Evolutionary conservation across 768 basidiomycete species (phyloP), one percentile per base, ranked within the genome.

Genomic region (Tulasnella sp.): DNA sequence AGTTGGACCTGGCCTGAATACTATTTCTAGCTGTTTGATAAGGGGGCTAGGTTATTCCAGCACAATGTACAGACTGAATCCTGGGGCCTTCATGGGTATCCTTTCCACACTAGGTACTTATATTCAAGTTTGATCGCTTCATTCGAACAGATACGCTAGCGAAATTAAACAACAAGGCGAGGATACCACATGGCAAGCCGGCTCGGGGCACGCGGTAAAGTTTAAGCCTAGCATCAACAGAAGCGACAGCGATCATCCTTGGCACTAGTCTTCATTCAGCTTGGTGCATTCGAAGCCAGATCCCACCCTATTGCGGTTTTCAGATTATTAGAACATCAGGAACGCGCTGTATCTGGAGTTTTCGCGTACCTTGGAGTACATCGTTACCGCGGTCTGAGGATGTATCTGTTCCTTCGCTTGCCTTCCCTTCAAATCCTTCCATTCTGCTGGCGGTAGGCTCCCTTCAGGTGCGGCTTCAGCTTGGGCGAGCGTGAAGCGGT

Each of bases 401-500:
- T 50, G 53, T 1, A 61, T 34, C 23, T 63, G 32, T 23, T 63
- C 62, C 8, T 24, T 26, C 3, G 19, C 26, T 23, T 53, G 26
- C n/a, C 62, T 30, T 26, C 61, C 61, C 34, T 54, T 51, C 8
- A 26, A 17, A 3, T 44, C 19, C 47, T 63, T 62, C 62, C 62
- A 63, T 10, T 19, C 32, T 42, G n/a, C 50, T 0, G 62, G 62
- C 9, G 62, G 62, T 3, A 54, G 30, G 21, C 34, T 24, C 2
- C 42, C 51, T 23, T 41, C 23, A 2, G 62, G 61, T 7, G 55
- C 55, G 3, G 45, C 48, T 26, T 62, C 51, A 17, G 48, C 21
- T 21, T 63, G 62, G 1, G 41, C 48, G 5, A 63, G 17, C 2
- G 44, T 27, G 32, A 63, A 64, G 7, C 11, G 17, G 23, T 45